These are phyloP conservation scores for Amauroascus niger DNA, from an alignment of 2,329 filamentous ascomycete genomes.

Conservation along the genomic window DNA sequence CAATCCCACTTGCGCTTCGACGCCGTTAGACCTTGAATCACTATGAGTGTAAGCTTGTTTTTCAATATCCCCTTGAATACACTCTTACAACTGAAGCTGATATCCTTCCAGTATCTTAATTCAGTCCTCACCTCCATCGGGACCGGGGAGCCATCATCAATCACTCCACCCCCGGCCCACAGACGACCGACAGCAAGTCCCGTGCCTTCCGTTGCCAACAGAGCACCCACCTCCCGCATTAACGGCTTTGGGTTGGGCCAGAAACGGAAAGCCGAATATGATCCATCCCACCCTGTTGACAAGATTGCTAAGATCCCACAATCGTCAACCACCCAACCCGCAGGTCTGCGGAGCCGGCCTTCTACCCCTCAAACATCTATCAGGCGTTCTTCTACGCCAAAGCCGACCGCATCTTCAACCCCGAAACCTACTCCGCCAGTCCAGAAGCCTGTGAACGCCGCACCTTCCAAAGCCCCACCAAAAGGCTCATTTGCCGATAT, in stretches of 20 bases:
- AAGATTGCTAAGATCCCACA: conserved; percentile 20
- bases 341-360: conserved; percentile 20
- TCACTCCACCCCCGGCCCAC: conserved; percentile 17
- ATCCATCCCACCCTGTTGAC: conserved; percentile 25
- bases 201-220: conserved; percentile 2
- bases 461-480: conserved; percentile 40
- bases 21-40: not conserved
- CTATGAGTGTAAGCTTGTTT: conserved; percentile 15
- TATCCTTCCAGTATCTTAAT: conserved; percentile 38
- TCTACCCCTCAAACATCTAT: conserved; percentile 15
- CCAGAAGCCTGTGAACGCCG: conserved; percentile 17
- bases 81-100: not conserved
- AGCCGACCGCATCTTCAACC: conserved; percentile 11
- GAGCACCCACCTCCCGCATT: conserved; percentile 11
- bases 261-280: conserved; percentile 39
- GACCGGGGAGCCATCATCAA: conserved; percentile 27
- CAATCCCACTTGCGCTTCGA: conserved; percentile 5
- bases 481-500: conserved; percentile 52
- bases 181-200: conserved; percentile 7
- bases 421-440: conserved; percentile 15
- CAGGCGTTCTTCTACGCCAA: conserved; percentile 15
- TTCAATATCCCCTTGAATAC: too few relatives aligned
- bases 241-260: conserved; percentile 7
- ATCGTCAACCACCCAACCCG: conserved; percentile 17
- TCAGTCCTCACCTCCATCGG: conserved; percentile 44